Conservation (phyloP, 1,284 basidiomycete genomes). For the Cryptococcus deneoformans region DNA sequence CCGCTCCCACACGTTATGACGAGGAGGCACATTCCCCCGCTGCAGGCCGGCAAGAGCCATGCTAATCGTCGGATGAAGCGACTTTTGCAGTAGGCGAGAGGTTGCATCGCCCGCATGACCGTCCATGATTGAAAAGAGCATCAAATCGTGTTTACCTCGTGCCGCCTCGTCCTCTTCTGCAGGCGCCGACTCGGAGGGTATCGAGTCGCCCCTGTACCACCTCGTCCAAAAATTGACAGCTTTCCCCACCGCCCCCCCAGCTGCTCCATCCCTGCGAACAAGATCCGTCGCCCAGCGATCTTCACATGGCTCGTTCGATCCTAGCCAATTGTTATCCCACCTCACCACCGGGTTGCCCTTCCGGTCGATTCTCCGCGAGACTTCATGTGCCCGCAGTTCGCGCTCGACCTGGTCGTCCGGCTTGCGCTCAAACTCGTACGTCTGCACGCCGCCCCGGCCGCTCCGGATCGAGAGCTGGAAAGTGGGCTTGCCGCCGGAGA, state of each 20-base stretch:
- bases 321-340: constrained; percentile 71
- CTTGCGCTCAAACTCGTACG: constrained; percentile 29
- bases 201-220: constrained; percentile 2
- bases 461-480: constrained; percentile 7
- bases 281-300: constrained; percentile 76
- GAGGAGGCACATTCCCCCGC: constrained; percentile 41
- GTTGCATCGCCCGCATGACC: constrained; percentile 87
- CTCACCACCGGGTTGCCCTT: constrained; percentile 49
- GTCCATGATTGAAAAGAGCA: constrained; percentile 88
- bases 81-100: constrained; percentile 75
- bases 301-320: constrained; percentile 87
- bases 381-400: constrained; percentile 34
- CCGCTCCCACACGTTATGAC: constrained; percentile 6
- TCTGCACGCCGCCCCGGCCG: constrained; percentile 9
- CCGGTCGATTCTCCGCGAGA: constrained; percentile 10
- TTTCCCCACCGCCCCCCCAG: constrained; percentile 1
- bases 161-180: too few species aligned
- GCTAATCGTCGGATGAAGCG: constrained; percentile 81
- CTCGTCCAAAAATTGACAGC: constrained; percentile 1
- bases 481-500: constrained; percentile 1
- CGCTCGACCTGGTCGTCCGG: constrained; percentile 27
- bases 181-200: neutral
- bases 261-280: constrained; percentile 50
- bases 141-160: constrained; percentile 59
- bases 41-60: constrained; percentile 64